phyloP scores from a whole-genome alignment of 2,329 filamentous ascomycete genomes.

The Tolypocladium capitatum region DNA sequence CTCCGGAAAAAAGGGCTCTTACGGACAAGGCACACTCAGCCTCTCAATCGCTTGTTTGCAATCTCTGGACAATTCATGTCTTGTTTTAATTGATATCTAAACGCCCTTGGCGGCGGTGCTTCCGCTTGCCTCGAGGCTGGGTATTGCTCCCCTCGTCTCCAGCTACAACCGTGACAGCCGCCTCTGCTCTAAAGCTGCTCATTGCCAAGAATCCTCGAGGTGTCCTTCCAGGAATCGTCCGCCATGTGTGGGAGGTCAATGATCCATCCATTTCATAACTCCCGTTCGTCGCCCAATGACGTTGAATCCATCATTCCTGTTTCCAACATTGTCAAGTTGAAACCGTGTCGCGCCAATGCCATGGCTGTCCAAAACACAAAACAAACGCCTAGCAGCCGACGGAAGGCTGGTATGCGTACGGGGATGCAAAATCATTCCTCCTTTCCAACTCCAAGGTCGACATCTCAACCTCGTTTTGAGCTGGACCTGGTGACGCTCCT shows the following conservation, averaged over 20 bases:
- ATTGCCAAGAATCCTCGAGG: background rate
- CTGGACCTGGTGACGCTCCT: slow-evolving; percentile 17
- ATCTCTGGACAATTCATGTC: background rate
- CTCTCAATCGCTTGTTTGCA: background rate
- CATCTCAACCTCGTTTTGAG: slow-evolving; percentile 6
- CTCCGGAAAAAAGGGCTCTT: background rate
- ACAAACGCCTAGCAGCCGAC: background rate
- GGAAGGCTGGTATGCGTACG: background rate
- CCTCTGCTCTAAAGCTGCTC: background rate
- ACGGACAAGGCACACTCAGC: background rate
- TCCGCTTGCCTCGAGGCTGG: background rate
- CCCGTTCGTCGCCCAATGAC: background rate
- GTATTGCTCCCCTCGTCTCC: background rate
- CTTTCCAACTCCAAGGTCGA: background rate
- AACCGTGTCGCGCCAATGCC: background rate
- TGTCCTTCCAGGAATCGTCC: background rate
- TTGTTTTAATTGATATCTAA: background rate
- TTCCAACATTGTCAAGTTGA: background rate
- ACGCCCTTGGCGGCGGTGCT: background rate
- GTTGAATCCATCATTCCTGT: background rate
- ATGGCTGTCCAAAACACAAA: background rate
- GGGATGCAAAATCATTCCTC: background rate
- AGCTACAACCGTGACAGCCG: background rate
- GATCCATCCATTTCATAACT: no score
- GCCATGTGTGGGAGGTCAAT: no score